phyloP scores from a whole-genome alignment of 140 eudicot species.

The Anethum foeniculum region DNA sequence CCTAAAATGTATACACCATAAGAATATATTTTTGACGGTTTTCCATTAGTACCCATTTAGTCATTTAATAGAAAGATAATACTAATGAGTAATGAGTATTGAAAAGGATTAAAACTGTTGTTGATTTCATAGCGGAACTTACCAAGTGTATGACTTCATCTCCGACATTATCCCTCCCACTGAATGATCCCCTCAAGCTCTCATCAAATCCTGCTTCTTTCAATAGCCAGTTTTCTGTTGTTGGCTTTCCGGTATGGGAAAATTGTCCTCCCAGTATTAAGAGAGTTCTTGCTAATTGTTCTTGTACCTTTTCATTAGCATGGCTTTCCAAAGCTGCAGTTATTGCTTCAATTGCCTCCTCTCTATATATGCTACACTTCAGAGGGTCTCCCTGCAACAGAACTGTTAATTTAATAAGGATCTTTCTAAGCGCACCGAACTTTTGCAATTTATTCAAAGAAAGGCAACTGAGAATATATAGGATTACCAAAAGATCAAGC shows the following conservation, averaged over 20 bases:
- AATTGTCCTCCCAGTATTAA: constrained; percentile 59
- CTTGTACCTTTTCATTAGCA: constrained; percentile 44
- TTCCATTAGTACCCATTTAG: neutral
- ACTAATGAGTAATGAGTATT: neutral
- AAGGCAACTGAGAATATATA: neutral
- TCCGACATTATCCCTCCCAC: constrained; percentile 24
- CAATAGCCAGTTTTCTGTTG: constrained; percentile 54
- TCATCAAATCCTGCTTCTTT: constrained; percentile 53
- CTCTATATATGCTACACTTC: constrained; percentile 59
- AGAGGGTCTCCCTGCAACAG: constrained; percentile 68
- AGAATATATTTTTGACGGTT: neutral
- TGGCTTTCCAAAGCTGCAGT: constrained; percentile 38
- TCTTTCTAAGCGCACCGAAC: constrained; percentile 1
- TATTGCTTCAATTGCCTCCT: constrained; percentile 63
- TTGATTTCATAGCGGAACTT: neutral
- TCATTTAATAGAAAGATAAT: neutral
- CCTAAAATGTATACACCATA: constrained; percentile 20
- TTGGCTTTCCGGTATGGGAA: constrained; percentile 50
- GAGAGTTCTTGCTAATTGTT: constrained; percentile 52
- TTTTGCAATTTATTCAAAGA: neutral
- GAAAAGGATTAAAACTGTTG: neutral
- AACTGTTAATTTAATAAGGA: constrained; percentile 26
- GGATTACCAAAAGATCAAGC: constrained; percentile 68
- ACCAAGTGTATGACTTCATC: constrained; percentile 36
- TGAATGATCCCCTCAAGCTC: constrained; percentile 29